Conservation (phyloP, 2,329 filamentous ascomycete genomes). For the Talaromyces marneffei region DNA sequence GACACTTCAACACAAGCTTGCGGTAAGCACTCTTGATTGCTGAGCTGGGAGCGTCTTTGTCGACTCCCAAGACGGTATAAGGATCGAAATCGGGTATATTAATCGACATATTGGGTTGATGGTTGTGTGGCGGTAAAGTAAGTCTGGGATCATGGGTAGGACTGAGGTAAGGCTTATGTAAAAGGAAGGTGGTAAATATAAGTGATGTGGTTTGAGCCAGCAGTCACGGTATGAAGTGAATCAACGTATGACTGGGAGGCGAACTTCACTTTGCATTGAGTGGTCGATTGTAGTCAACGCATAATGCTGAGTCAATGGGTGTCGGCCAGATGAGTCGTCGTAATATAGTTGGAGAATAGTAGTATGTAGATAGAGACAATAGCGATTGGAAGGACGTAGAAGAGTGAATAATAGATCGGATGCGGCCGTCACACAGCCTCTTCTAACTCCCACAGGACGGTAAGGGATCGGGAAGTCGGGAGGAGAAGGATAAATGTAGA, state of each 20-base stretch:
- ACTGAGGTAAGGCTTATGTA: background rate
- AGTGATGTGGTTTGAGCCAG: background rate
- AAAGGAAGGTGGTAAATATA: background rate
- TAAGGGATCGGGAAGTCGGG: background rate
- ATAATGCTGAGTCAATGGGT: constrained; percentile 4
- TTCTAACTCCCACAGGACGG: background rate
- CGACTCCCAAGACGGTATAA: constrained; percentile 69
- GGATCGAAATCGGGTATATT: constrained; percentile 56
- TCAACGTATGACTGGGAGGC: constrained; percentile 4
- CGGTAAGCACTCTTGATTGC: constrained; percentile 75
- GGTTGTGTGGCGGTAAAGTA: background rate
- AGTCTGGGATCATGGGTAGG: constrained; percentile 6
- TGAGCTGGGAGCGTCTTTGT: constrained; percentile 62
- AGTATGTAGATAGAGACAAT: background rate
- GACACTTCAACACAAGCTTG: constrained; percentile 80
- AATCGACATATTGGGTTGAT: constrained; percentile 20
- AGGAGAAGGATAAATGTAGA: constrained; percentile 3
- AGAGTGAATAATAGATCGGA: background rate
- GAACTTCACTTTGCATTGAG: constrained; percentile 1
- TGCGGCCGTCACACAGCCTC: background rate
- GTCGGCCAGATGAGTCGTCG: background rate
- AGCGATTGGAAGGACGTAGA: constrained; percentile 6
- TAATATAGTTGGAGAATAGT: background rate
- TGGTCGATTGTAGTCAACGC: constrained; percentile 3
- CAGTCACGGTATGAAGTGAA: constrained; percentile 2